These are phyloP conservation scores for Kuraishia borneana DNA, from an alignment of 805 yeast genomes.

Conservation along the genomic window DNA sequence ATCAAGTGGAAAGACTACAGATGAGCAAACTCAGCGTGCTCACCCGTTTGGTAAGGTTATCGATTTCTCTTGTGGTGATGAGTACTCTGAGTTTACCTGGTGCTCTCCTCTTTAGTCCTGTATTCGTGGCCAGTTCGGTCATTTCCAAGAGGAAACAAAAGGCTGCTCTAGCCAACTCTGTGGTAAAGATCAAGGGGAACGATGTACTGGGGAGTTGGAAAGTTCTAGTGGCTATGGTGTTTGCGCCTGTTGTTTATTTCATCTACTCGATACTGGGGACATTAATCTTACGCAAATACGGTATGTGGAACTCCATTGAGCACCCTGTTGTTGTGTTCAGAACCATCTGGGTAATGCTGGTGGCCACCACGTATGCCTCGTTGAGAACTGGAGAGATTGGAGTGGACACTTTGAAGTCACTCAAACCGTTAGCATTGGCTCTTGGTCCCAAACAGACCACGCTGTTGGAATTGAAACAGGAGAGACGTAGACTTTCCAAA, in stretches of 20 bases:
- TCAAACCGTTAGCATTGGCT: conserved; percentile 64
- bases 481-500: conserved; percentile 50
- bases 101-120: conserved; percentile 75
- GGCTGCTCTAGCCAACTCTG: conserved; percentile 72
- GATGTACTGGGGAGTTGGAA: conserved; percentile 98
- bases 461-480: conserved; percentile 42
- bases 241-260: conserved; percentile 77
- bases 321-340: conserved; percentile 25
- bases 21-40: conserved; percentile 37
- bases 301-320: conserved; percentile 3
- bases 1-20: conserved; percentile 51
- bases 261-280: conserved; percentile 60
- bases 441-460: conserved; percentile 40
- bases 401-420: conserved; percentile 75
- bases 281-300: conserved; percentile 9
- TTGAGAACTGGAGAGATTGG: conserved; percentile 88
- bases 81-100: conserved; percentile 75
- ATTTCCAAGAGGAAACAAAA: conserved; percentile 65
- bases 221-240: conserved; percentile 72
- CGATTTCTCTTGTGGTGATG: conserved; percentile 41
- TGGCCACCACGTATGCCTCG: conserved; percentile 75
- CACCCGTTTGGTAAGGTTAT: conserved; percentile 44
- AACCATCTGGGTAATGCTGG: conserved; percentile 51
- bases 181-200: conserved; percentile 80
- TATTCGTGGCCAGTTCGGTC: conserved; percentile 62